Evolutionary conservation across 1,139 yeast species (phyloP).

Genomic region (Blastobotrys arbuscula): DNA sequence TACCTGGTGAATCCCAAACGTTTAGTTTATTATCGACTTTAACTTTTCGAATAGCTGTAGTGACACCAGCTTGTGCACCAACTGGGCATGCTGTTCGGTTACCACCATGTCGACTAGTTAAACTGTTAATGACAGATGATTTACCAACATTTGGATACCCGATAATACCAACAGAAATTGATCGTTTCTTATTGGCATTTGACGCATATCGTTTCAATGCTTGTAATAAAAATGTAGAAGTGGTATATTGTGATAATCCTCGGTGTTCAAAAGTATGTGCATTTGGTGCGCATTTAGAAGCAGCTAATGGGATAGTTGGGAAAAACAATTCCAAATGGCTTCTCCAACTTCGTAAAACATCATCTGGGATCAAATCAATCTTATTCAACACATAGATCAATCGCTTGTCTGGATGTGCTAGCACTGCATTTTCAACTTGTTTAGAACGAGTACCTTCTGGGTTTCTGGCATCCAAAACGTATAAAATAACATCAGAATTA

Average conservation of each 20-base stretch:
- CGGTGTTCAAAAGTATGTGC: constrained; percentile 71
- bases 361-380: constrained; percentile 85
- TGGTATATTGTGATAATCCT: constrained; percentile 56
- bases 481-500: constrained; percentile 81
- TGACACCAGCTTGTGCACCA: constrained; percentile 97
- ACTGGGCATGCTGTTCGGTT: constrained; percentile 74
- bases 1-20: constrained; percentile 93
- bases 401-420: constrained; percentile 76
- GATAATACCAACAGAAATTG: constrained; percentile 92
- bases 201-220: constrained; percentile 82
- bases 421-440: constrained; percentile 84
- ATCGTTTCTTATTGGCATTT: constrained; percentile 53
- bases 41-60: constrained; percentile 85
- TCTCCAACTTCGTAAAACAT: constrained; percentile 80
- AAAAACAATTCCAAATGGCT: constrained; percentile 71
- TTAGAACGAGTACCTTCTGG: constrained; percentile 93
- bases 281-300: constrained; percentile 49
- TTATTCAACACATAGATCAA: constrained; percentile 81
- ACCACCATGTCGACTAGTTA: constrained; percentile 75
- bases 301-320: constrained; percentile 83
- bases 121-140: constrained; percentile 89
- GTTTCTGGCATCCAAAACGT: constrained; percentile 94
- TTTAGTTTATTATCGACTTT: constrained; percentile 86
- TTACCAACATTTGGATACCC: constrained; percentile 98
- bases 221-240: constrained; percentile 69